Percentiles rank a stretch among this genome's conserved stretches.
phyloP scores from a whole-genome alignment of 371 early-diverging fungal species.

The Mortierella polycephala region DNA sequence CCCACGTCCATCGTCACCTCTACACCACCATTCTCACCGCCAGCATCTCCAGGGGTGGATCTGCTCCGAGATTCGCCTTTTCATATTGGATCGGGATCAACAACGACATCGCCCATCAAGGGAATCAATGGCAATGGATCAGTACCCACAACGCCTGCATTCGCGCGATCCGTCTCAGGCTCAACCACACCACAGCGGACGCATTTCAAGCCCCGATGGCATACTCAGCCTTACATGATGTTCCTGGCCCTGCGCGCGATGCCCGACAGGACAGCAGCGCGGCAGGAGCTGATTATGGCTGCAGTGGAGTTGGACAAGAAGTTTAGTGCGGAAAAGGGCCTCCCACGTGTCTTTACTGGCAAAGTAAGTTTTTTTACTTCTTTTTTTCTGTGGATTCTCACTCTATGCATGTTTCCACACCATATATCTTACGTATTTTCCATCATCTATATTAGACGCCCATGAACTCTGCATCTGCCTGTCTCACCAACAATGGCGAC shows the following conservation, averaged over 20 bases:
- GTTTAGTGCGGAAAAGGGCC: conserved; percentile 73
- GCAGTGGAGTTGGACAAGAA: conserved; percentile 79
- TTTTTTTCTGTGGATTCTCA: too few species aligned
- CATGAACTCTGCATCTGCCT: conserved; percentile 83
- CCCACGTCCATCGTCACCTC: conserved; percentile 15
- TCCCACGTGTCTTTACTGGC: conserved; percentile 84
- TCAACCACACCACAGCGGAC: conserved; percentile 40
- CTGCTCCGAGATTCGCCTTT: conserved; percentile 26
- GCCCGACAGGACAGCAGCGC: conserved; percentile 70
- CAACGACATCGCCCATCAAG: conserved; percentile 29
- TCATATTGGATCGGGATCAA: conserved; percentile 7
- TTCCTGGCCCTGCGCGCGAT: conserved; percentile 79
- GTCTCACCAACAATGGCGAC: conserved; percentile 84
- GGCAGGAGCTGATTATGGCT: conserved; percentile 76
- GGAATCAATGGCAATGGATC: background rate
- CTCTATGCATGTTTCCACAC: too few species aligned
- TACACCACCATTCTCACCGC: conserved; percentile 42
- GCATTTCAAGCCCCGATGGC: conserved; percentile 79
- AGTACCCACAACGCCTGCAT: conserved; percentile 9
- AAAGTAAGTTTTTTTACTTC: too few species aligned
- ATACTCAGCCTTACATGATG: conserved; percentile 85
- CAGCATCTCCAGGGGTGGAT: conserved; percentile 36
- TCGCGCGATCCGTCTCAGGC: conserved; percentile 12
- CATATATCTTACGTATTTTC: too few species aligned
- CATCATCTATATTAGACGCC: conserved; percentile 68